Evolutionary conservation across 1,284 basidiomycete species (phyloP).

Genomic region (Caloboletus firmus): DNA sequence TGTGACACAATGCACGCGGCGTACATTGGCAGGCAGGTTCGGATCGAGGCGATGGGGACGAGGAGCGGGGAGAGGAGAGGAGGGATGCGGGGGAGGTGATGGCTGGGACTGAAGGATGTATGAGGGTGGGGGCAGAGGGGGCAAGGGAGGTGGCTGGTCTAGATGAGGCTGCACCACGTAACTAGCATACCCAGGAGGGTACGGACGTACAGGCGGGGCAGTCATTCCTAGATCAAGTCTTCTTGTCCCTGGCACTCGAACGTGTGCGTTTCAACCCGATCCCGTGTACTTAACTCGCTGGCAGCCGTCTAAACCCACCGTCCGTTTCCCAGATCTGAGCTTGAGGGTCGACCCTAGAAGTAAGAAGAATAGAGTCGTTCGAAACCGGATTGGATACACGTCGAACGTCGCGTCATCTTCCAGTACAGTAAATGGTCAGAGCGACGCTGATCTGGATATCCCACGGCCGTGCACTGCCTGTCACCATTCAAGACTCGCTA

Average conservation of each 20-base stretch:
- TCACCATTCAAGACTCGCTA: too few relatives aligned
- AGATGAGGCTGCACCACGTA: conserved; percentile 5
- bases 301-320: background rate
- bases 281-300: background rate
- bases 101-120: conserved; percentile 28
- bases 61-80: conserved; percentile 63
- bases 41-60: conserved; percentile 65
- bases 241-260: background rate
- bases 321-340: background rate
- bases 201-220: conserved; percentile 30
- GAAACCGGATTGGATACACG: background rate
- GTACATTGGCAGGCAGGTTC: conserved; percentile 61
- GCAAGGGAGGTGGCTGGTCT: conserved; percentile 39
- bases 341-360: background rate
- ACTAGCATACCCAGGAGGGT: conserved; percentile 11
- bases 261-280: background rate
- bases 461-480: too few relatives aligned
- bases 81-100: conserved; percentile 20
- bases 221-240: conserved; percentile 11
- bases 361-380: background rate
- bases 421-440: background rate
- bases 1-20: conserved; percentile 28
- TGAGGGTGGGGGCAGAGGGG: conserved; percentile 42
- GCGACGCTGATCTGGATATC: background rate
- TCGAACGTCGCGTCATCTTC: too few relatives aligned